Percentiles rank a stretch among this genome's conserved stretches.
phyloP scores from a whole-genome alignment of 495 filamentous ascomycete species.

The Tuber brumale region DNA sequence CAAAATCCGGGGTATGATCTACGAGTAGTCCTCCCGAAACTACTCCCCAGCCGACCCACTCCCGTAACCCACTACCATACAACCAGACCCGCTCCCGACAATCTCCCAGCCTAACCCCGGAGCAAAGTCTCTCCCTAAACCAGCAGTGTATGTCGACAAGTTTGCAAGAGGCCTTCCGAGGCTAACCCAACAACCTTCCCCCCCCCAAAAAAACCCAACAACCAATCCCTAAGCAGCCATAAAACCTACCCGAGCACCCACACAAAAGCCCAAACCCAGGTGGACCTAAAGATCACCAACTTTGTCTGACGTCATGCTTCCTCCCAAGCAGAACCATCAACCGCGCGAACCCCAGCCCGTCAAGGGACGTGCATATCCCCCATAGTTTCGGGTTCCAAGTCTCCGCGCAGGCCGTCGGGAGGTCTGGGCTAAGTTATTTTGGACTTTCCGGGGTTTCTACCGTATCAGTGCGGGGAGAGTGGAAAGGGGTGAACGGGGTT shows the following conservation, averaged over 20 bases:
- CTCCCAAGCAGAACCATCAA: not conserved
- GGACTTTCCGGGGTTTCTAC: not conserved
- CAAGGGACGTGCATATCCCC: not conserved
- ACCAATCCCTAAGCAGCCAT: not conserved
- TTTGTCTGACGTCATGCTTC: not conserved
- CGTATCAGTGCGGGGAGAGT: not conserved
- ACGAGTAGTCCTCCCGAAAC: not conserved
- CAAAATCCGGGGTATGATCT: not conserved
- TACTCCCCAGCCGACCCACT: not conserved
- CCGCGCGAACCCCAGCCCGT: not conserved
- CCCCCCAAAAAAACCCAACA: no score
- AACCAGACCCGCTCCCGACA: not conserved
- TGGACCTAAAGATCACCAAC: not conserved
- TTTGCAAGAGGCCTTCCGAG: not conserved
- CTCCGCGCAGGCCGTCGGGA: not conserved
- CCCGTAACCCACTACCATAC: not conserved
- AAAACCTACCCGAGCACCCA: not conserved
- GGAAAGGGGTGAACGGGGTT: not conserved
- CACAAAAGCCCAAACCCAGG: not conserved
- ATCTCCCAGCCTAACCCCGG: not conserved
- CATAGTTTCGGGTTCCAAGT: not conserved
- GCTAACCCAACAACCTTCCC: not conserved
- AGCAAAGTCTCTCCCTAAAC: not conserved
- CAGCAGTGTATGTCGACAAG: not conserved
- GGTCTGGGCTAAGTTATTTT: not conserved